Evolutionary conservation across 139 green algal genomes (phyloP).

Genomic region (Coelastrella sp.): DNA sequence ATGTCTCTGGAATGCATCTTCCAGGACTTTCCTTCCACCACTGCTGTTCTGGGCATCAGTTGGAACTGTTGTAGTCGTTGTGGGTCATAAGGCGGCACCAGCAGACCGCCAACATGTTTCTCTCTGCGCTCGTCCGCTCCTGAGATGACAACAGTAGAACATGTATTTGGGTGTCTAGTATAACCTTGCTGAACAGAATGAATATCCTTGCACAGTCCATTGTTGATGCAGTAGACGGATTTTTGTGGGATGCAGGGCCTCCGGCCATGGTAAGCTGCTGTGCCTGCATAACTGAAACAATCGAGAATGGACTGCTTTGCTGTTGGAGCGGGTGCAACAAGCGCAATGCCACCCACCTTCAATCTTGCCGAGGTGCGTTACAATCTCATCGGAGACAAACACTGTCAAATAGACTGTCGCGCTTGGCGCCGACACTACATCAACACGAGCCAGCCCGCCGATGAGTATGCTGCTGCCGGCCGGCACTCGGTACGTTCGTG

Average conservation of each 20-base stretch:
- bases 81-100: constrained; percentile 74
- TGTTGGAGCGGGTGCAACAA: no score
- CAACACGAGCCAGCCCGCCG: constrained; percentile 91
- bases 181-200: no score
- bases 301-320: no score
- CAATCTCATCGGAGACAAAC: constrained; percentile 82
- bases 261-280: no score
- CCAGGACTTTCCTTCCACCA: constrained; percentile 57
- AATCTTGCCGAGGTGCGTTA: constrained; percentile 89
- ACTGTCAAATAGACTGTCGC: constrained; percentile 95
- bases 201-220: no score
- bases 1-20: constrained; percentile 31
- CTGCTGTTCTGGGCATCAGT: constrained; percentile 63
- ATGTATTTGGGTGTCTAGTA: no score
- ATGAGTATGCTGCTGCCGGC: constrained; percentile 83
- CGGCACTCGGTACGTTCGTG: constrained; percentile 89
- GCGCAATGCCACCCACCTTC: constrained; percentile 56
- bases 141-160: constrained; percentile 11
- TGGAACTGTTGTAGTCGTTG: constrained; percentile 57
- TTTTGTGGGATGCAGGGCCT: no score
- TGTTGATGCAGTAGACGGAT: no score
- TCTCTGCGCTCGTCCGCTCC: constrained; percentile 73
- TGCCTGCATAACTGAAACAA: no score
- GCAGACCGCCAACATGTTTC: constrained; percentile 68
- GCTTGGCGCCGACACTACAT: constrained; percentile 77